Percentiles rank a stretch among this genome's conserved stretches.
Conservation (phyloP, 2,329 filamentous ascomycete genomes). For the Trichoderma breve region DNA sequence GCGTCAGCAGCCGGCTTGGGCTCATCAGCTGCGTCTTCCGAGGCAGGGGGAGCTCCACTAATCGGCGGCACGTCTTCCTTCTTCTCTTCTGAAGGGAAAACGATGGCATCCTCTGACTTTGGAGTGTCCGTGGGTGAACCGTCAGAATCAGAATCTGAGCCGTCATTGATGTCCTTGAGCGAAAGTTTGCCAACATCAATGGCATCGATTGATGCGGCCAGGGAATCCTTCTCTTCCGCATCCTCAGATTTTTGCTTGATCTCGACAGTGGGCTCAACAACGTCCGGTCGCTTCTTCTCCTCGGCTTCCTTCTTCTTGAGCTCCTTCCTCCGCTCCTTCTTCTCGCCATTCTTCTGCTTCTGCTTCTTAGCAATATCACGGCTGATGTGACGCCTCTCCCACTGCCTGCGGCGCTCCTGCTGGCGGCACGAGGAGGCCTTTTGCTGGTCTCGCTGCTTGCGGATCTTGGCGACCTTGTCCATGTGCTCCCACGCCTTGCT, state of each 20-base stretch:
- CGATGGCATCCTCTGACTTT: slow-evolving; percentile 31
- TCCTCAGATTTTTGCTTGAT: neutral
- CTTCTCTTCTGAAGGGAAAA: slow-evolving; percentile 26
- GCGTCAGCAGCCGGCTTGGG: neutral
- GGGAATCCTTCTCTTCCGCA: slow-evolving; percentile 20
- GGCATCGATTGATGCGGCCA: slow-evolving; percentile 22
- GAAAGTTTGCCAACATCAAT: slow-evolving; percentile 24
- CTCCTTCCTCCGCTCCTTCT: slow-evolving; percentile 32
- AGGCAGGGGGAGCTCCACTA: slow-evolving; percentile 28
- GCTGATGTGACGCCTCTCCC: slow-evolving; percentile 49
- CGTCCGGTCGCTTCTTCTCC: slow-evolving; percentile 24
- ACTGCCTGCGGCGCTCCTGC: slow-evolving; percentile 46
- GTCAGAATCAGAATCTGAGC: slow-evolving; percentile 30
- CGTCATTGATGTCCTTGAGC: slow-evolving; percentile 21
- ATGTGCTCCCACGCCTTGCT: slow-evolving; percentile 54
- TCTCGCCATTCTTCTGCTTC: slow-evolving; percentile 39
- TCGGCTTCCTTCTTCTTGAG: slow-evolving; percentile 12
- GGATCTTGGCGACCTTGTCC: slow-evolving; percentile 48
- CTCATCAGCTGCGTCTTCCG: slow-evolving; percentile 19
- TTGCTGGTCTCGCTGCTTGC: slow-evolving; percentile 48
- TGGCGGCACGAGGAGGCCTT: slow-evolving; percentile 48
- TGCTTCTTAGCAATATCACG: slow-evolving; percentile 43
- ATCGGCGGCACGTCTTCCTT: slow-evolving; percentile 37
- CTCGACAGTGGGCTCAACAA: slow-evolving; percentile 19
- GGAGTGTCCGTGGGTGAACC: slow-evolving; percentile 35